Base-by-base conservation (phyloP, 1,284 basidiomycete species). In the Cystobasidium sp. region DNA sequence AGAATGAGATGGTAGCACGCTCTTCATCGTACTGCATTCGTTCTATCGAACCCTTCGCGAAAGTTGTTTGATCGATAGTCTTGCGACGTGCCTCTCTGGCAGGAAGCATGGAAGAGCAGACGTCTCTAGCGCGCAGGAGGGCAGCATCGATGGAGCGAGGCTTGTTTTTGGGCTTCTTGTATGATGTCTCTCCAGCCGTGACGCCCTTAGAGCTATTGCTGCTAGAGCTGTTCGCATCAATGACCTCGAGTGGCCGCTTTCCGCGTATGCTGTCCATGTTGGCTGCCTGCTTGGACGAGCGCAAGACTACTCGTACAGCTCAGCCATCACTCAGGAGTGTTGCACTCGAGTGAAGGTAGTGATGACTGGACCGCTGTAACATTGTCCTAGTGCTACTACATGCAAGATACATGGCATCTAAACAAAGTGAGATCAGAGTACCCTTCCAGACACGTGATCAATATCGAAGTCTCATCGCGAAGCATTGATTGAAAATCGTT, bases 191-290 rank as follows among this genome's bases (percentile, higher is more conserved):
- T 41, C 9, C 39, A 1, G 14, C 14, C 39, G 22, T 59, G 39
- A 18, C 43, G 39, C 43, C 56, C 39, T 16, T n/a, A 12, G 37
- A 22, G 16, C 39, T 59, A 39, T 41, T 59, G 56, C 39, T 43
- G 56, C 56, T n/a, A n/a, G 18, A 18, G 16, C 16, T 12, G 18
- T 59, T 59, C 6, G 39, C 56, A 59, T 59, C 56, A 9, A 43
- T 43, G 16, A n/a, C 37, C 37, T 59, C 56, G 37, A 59, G 56
- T n/a, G 56, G 56, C 56, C 56, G 56, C 56, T 59, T 59, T 31
- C 39, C n/a, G 14, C 56, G 37, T 4, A 59, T 9, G 37, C 39
- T 41, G 10, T 14, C 56, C 14, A 9, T 6, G 16, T 41, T 14
- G 14, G 37, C 39, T 22, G 9, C 14, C 24, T 10, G 14, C 24